Conservation (phyloP, 2,329 filamentous ascomycete genomes). For the Falciphora oryzae region DNA sequence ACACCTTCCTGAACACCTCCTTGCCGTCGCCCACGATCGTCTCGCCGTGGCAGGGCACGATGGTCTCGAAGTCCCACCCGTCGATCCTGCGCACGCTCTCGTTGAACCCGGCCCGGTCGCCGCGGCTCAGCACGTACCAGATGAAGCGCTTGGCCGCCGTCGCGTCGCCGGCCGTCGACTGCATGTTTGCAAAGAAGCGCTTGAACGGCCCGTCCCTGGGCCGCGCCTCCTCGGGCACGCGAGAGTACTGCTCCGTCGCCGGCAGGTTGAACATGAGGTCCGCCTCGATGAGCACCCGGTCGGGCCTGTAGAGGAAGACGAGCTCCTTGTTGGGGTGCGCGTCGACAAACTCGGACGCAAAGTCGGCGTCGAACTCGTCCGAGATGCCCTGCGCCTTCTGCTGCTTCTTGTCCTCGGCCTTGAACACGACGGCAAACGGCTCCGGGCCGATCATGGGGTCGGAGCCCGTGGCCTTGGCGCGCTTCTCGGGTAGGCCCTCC, state of each 20-base stretch:
- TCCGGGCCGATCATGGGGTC: slow-evolving; percentile 50
- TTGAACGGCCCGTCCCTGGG: slow-evolving; percentile 31
- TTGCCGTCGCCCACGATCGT: slow-evolving; percentile 71
- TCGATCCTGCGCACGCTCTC: slow-evolving; percentile 64
- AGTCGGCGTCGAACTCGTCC: slow-evolving; percentile 79
- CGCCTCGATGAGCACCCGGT: slow-evolving; percentile 75
- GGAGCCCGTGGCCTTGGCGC: slow-evolving; percentile 47
- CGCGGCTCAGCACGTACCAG: slow-evolving; percentile 64
- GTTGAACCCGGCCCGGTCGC: slow-evolving; percentile 63
- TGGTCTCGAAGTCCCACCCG: slow-evolving; percentile 75
- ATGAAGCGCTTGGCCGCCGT: slow-evolving; percentile 72
- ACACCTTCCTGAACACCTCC: slow-evolving; percentile 68
- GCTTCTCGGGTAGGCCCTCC: slow-evolving; percentile 78
- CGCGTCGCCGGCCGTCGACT: slow-evolving; percentile 59
- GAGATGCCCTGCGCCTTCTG: slow-evolving; percentile 47
- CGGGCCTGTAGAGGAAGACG: slow-evolving; percentile 78
- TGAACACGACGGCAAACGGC: slow-evolving; percentile 64
- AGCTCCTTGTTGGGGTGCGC: slow-evolving; percentile 80
- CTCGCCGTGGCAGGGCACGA: slow-evolving; percentile 93
- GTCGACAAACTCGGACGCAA: slow-evolving; percentile 78
- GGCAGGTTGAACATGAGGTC: slow-evolving; percentile 92
- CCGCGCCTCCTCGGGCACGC: slow-evolving; percentile 42
- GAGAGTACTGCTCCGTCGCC: slow-evolving; percentile 75
- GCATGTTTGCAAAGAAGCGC: slow-evolving; percentile 44
- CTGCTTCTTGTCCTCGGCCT: slow-evolving; percentile 44